Conservation (phyloP, 306 rosid species). For the Dalbergia oliveri region DNA sequence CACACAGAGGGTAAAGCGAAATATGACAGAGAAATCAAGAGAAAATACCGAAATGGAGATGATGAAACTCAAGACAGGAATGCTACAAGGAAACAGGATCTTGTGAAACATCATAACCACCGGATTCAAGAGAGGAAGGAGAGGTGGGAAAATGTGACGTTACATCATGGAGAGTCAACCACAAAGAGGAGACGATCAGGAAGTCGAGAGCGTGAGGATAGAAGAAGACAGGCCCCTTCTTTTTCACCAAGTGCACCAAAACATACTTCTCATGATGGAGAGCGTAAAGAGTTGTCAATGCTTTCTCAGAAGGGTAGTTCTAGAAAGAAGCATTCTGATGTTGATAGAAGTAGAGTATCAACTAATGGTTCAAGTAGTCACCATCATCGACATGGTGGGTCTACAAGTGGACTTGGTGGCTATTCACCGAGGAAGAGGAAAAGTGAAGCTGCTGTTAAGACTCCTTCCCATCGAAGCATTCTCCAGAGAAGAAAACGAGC, state of each 20-base stretch:
- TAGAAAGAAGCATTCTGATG: slow-evolving; percentile 59
- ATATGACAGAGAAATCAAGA: slow-evolving; percentile 67
- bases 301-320: slow-evolving; percentile 64
- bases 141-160: slow-evolving; percentile 54
- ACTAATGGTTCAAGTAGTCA: slow-evolving; percentile 75
- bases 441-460: slow-evolving; percentile 77
- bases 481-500: slow-evolving; percentile 78
- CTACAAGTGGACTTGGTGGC: slow-evolving; percentile 89
- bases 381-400: slow-evolving; percentile 62
- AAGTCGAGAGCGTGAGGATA: slow-evolving; percentile 66
- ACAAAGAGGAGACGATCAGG: slow-evolving; percentile 69
- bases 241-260: slow-evolving; percentile 64
- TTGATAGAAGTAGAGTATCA: slow-evolving; percentile 64
- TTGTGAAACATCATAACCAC: slow-evolving; percentile 50
- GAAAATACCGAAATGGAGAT: slow-evolving; percentile 62
- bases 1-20: slow-evolving; percentile 56
- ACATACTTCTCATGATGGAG: slow-evolving; percentile 50
- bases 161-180: slow-evolving; percentile 65
- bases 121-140: slow-evolving; percentile 60
- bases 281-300: slow-evolving; percentile 51
- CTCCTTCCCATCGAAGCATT: slow-evolving; percentile 81
- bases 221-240: slow-evolving; percentile 63
- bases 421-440: slow-evolving; percentile 97
- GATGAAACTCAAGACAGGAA: slow-evolving; percentile 60
- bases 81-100: slow-evolving; percentile 60